These are phyloP conservation scores for Boechera retrofracta DNA, from an alignment of 345 rosid genomes.

Conservation along the genomic window DNA sequence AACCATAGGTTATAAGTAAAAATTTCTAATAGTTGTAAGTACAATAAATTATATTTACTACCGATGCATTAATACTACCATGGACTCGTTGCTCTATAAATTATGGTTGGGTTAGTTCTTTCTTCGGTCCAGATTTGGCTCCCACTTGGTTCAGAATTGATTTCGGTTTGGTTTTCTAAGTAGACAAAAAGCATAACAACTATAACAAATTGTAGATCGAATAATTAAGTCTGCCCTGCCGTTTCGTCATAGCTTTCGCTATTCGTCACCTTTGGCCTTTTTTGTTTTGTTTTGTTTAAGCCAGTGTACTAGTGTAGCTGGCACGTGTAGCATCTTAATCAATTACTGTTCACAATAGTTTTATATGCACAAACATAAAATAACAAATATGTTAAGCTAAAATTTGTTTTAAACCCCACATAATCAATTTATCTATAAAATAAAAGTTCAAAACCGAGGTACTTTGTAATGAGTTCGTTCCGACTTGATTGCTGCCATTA, in stretches of 20 bases:
- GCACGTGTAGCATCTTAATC: neutral
- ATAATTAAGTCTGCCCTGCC: neutral
- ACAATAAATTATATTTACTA: too few species aligned
- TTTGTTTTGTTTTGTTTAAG: neutral
- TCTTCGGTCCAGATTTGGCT: neutral
- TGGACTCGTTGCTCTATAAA: too few species aligned
- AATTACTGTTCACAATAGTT: neutral
- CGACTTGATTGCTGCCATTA: slow-evolving; percentile 30
- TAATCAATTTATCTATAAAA: neutral
- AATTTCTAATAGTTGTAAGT: neutral
- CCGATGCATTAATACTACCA: too few species aligned
- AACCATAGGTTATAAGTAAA: neutral
- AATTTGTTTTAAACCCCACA: neutral
- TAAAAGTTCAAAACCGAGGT: slow-evolving; percentile 6
- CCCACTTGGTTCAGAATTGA: neutral
- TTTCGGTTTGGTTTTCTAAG: too few species aligned
- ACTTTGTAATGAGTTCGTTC: slow-evolving; percentile 27
- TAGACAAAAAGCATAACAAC: too few species aligned
- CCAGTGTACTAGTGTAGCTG: neutral
- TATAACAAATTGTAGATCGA: neutral
- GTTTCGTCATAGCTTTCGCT: neutral
- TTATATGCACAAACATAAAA: neutral
- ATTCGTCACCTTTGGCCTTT: neutral
- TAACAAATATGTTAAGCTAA: neutral
- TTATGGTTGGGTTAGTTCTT: too few species aligned